Conservation (phyloP, 2,329 filamentous ascomycete genomes). For the Monilinia aucupariae region DNA sequence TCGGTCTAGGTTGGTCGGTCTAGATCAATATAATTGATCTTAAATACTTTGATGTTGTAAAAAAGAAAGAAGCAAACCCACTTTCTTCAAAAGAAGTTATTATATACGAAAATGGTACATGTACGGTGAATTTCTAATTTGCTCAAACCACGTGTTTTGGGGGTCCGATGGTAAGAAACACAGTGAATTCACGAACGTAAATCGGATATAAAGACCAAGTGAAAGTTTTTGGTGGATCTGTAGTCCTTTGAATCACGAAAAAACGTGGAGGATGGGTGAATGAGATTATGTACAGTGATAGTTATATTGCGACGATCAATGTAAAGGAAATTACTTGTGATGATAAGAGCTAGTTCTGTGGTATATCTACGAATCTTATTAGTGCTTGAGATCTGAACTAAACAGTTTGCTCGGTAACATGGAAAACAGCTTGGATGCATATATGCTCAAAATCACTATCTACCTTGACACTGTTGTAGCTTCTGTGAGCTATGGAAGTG, state of each 20-base stretch:
- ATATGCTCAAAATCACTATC: not conserved
- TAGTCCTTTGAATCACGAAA: not conserved
- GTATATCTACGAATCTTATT: not conserved
- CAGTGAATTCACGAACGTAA: not conserved
- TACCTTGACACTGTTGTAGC: fast-evolving
- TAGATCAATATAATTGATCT: not conserved
- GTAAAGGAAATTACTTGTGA: not conserved
- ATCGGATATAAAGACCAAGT: not conserved
- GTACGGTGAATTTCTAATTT: not conserved
- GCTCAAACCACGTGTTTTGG: not conserved
- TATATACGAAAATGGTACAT: not conserved
- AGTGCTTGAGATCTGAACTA: no score
- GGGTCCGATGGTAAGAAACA: not conserved
- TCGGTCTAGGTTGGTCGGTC: no score
- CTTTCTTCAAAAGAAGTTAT: not conserved
- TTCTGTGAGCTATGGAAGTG: fast-evolving
- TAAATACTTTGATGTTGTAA: not conserved
- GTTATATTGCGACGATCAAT: not conserved
- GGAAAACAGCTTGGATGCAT: no score
- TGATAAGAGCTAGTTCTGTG: not conserved
- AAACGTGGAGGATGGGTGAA: not conserved
- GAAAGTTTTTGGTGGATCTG: no score
- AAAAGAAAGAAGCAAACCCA: not conserved
- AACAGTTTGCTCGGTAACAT: not conserved
- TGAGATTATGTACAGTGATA: not conserved